Evolutionary conservation across 768 basidiomycete species (phyloP).

Genomic region (Kwoniella heveanensis): DNA sequence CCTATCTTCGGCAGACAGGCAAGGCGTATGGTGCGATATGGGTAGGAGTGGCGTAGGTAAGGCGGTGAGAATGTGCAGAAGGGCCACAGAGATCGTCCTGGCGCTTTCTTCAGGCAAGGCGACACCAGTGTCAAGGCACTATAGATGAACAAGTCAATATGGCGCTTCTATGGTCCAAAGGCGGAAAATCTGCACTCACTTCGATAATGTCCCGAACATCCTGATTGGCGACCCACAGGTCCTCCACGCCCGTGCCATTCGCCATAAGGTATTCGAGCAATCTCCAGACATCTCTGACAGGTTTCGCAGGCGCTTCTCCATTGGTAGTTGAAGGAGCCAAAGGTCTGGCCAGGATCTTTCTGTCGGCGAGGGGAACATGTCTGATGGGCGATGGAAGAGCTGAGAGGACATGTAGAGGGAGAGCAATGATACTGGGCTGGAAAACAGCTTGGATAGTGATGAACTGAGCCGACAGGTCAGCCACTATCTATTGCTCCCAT

Average conservation of each 20-base stretch:
- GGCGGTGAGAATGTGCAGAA: conserved; percentile 32
- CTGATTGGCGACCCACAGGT: conserved; percentile 22
- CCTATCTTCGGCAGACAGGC: conserved; percentile 27
- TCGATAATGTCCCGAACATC: conserved; percentile 32
- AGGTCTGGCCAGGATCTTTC: conserved; percentile 27
- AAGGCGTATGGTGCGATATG: conserved; percentile 22
- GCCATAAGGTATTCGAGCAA: conserved; percentile 46
- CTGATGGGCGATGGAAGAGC: conserved; percentile 26
- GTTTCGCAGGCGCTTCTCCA: conserved; percentile 15
- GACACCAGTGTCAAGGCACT: conserved; percentile 25
- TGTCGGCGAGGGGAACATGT: conserved; percentile 12
- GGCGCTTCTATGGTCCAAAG: not conserved
- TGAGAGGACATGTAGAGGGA: conserved; percentile 34
- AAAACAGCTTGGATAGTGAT: conserved; percentile 39
- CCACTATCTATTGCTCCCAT: not conserved
- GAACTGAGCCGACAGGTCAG: conserved; percentile 25
- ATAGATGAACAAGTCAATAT: too few relatives aligned
- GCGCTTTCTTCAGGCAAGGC: conserved; percentile 12
- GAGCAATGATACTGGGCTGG: conserved; percentile 27
- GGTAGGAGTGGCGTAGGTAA: conserved; percentile 39
- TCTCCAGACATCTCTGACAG: conserved; percentile 40
- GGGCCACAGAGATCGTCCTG: conserved; percentile 15
- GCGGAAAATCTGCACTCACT: conserved; percentile 24
- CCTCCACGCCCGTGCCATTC: conserved; percentile 17
- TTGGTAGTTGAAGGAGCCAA: conserved; percentile 16